Evolutionary conservation across 768 basidiomycete species (phyloP).

Genomic region (Pisolithus sp.): DNA sequence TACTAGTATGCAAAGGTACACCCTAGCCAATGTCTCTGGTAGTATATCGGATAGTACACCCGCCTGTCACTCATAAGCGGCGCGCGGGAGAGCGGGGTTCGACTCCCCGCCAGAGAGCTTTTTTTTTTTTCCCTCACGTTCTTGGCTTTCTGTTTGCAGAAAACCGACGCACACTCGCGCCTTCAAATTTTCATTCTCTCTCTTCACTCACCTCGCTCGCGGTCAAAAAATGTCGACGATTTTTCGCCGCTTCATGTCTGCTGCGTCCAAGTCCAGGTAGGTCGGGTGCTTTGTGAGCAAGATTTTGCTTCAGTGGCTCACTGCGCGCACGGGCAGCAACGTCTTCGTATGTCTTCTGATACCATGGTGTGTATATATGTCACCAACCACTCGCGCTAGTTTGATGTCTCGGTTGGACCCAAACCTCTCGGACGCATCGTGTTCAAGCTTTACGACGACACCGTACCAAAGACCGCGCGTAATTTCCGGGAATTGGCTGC

Average conservation of each 20-base stretch:
- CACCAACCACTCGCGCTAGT: slow-evolving; percentile 32
- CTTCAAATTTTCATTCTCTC: background rate
- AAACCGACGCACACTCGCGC: background rate
- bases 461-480: slow-evolving; percentile 71
- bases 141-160: background rate
- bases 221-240: slow-evolving; percentile 40
- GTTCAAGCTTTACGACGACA: slow-evolving; percentile 78
- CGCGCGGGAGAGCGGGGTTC: slow-evolving; percentile 26
- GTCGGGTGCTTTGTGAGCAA: slow-evolving; percentile 1
- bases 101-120: slow-evolving; percentile 28
- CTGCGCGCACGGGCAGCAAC: slow-evolving; percentile 8
- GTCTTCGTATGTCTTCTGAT: slow-evolving; percentile 28
- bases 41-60: slow-evolving; percentile 37
- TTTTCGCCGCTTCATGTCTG: slow-evolving; percentile 45
- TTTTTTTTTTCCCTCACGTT: background rate
- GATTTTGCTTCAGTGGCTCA: background rate
- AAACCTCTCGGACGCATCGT: slow-evolving; percentile 63
- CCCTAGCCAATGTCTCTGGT: slow-evolving; percentile 6
- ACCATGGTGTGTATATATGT: background rate
- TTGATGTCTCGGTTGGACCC: slow-evolving; percentile 57
- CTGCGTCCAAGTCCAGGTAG: slow-evolving; percentile 33
- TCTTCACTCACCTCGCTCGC: background rate
- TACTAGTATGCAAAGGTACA: too few relatives aligned
- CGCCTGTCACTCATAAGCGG: slow-evolving; percentile 26
- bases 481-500: slow-evolving; percentile 82